A percentile compares a stretch with the other conserved stretches of the same genome.
Evolutionary conservation across 176 grass and related monocot genomes (phyloP).

Genomic region (Leersia perrieri): DNA sequence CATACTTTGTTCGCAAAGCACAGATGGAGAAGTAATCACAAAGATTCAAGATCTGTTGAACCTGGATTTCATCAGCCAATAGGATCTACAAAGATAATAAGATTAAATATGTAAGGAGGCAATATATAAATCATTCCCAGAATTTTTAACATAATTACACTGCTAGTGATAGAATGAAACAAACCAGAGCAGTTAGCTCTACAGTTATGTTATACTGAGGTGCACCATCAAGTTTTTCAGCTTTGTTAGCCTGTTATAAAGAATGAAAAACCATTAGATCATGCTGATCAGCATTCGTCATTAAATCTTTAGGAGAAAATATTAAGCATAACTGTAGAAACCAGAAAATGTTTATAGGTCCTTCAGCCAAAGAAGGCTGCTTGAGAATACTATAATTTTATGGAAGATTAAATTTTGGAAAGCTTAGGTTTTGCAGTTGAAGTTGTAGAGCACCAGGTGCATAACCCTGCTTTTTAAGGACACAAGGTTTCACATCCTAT

Average conservation of each 20-base stretch:
- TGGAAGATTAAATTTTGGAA: not conserved
- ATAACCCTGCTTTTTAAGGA: not conserved
- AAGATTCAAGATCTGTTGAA: constrained; percentile 75
- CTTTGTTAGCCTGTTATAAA: constrained; percentile 67
- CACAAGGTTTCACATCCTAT: not conserved
- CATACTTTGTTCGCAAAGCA: constrained; percentile 77
- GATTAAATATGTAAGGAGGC: constrained; percentile 31
- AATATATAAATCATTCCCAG: constrained; percentile 4
- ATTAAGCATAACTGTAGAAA: not conserved
- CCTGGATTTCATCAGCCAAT: constrained; percentile 71
- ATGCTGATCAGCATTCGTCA: constrained; percentile 17
- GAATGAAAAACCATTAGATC: constrained; percentile 2
- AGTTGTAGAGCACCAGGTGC: not conserved
- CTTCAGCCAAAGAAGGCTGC: constrained; percentile 16
- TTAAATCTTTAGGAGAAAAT: not conserved
- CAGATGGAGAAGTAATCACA: constrained; percentile 87
- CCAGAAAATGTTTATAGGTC: constrained; percentile 14
- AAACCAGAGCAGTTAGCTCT: constrained; percentile 80
- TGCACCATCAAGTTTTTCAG: constrained; percentile 74
- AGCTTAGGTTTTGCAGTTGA: not conserved
- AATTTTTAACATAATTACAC: constrained; percentile 22
- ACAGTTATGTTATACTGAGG: constrained; percentile 80
- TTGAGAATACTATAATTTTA: constrained; percentile 21
- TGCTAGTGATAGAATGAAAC: constrained; percentile 42
- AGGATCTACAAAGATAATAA: constrained; percentile 53